These are phyloP conservation scores for Pleurotus djamor DNA, from an alignment of 768 basidiomycete species.

Conservation along the genomic window DNA sequence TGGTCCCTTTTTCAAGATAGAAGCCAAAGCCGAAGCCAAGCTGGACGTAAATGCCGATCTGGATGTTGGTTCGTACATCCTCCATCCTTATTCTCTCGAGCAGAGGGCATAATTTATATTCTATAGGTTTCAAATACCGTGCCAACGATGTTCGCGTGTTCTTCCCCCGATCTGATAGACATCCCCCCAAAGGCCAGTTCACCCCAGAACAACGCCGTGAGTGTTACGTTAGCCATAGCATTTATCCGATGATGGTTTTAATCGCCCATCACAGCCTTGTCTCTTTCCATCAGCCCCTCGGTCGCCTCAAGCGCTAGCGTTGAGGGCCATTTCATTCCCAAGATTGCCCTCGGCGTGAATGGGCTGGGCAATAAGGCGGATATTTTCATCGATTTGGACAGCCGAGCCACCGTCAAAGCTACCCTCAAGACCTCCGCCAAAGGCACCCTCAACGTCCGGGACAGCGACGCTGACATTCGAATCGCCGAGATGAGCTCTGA, in stretches of 20 bases:
- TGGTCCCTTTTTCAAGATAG: constrained; percentile 36
- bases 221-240: constrained; percentile 10
- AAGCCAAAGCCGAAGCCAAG: constrained; percentile 19
- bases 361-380: constrained; percentile 8
- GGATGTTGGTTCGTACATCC: constrained; percentile 12
- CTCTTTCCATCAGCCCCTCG: constrained; percentile 27
- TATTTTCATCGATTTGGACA: constrained; percentile 21
- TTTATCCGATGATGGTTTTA: not conserved
- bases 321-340: constrained; percentile 33
- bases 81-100: not conserved
- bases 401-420: constrained; percentile 21
- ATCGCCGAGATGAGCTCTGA: not conserved
- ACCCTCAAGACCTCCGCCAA: constrained; percentile 10
- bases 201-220: constrained; percentile 24
- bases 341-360: constrained; percentile 1
- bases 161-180: constrained; percentile 30
- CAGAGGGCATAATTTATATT: not conserved
- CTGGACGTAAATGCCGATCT: constrained; percentile 30
- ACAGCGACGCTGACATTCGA: not conserved
- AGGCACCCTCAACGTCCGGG: constrained; percentile 7
- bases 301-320: constrained; percentile 23
- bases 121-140: constrained; percentile 23
- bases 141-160: constrained; percentile 26
- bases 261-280: constrained; percentile 16
- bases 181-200: constrained; percentile 21